Base-by-base conservation (phyloP, 179 eudicot genomes). In the Drosera spatulata region DNA sequence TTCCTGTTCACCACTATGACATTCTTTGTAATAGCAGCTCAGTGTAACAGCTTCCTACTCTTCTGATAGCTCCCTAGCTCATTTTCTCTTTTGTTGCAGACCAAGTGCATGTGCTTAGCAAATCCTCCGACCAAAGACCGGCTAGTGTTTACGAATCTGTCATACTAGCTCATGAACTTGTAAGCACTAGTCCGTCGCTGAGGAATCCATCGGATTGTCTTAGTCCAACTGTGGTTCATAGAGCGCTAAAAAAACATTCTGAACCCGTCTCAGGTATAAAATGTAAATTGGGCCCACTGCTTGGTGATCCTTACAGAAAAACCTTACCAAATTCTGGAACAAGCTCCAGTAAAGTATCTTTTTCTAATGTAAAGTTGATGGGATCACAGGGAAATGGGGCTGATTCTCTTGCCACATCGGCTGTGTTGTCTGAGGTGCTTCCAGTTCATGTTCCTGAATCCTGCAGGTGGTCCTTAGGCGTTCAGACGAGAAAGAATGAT, bases 301-400 rank as follows among this genome's bases (percentile, higher is more conserved):
- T 51, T 70, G 79, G 85, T 74, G 88, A 83, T 82, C 74, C 84
- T 76, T 74, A 58, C 72, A 78, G 79, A 78, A 81, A 79, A 76
- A 75, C 75, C 74, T 79, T 82, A 75, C 74, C 85, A 76, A 79
- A 66, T 80, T 80, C 81, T 79, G 83, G 75, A 69, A 70, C 83
- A 72, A 73, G 83, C 87, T 86, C 80, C 71, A 81, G 80, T 81
- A 75, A 80, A 72, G 82, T 91, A 75, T 84, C 88, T 68, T 84
- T 86, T 86, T 81, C 90, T 79, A 90, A 93, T 83, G 78, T 82
- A 80, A 83, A 69, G 68, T 85, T 93, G 76, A 66, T 77, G 80
- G 94, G 79, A 75, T 78, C 99, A 86, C 99, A 86, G 88, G 86
- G 64, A 79, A 78, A 77, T 66, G 66, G 60, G 67, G 78, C 73